phyloP scores from a whole-genome alignment of 2,329 filamentous ascomycete species.

The Trichoderma pleuroti region DNA sequence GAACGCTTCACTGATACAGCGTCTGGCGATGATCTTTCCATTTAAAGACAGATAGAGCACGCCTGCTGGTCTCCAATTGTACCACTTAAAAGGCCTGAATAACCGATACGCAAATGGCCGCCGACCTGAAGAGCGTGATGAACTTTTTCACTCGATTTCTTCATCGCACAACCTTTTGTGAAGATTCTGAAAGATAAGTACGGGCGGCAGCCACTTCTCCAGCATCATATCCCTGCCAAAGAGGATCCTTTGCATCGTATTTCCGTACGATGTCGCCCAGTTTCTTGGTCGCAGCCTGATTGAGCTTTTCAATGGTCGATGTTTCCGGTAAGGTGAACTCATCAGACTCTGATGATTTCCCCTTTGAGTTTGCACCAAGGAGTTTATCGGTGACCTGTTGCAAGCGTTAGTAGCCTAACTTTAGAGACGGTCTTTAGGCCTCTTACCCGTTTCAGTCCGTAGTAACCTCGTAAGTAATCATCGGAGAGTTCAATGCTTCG shows the following conservation, averaged over 20 bases:
- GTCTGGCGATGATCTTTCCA: background rate
- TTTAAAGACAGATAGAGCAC: background rate
- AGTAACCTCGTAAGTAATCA: constrained; percentile 86
- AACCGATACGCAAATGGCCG: background rate
- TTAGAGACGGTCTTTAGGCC: background rate
- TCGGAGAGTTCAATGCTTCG: constrained; percentile 92
- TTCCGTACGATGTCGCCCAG: constrained; percentile 72
- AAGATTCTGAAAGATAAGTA: constrained; percentile 59
- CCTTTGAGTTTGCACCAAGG: constrained; percentile 42
- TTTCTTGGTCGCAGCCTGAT: constrained; percentile 69
- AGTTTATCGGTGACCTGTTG: constrained; percentile 49
- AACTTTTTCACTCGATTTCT: background rate
- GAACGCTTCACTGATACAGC: background rate
- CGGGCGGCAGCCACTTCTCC: constrained; percentile 69
- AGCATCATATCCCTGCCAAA: constrained; percentile 70
- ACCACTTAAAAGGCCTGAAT: background rate
- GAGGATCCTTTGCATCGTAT: constrained; percentile 55
- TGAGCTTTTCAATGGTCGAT: constrained; percentile 62
- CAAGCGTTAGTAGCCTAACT: constrained; percentile 6
- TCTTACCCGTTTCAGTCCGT: constrained; percentile 77
- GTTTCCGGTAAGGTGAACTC: constrained; percentile 53
- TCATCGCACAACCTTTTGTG: constrained; percentile 42
- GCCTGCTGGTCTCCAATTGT: background rate
- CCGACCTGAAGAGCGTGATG: background rate
- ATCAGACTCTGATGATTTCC: constrained; percentile 46